A percentile compares a stretch with the other conserved stretches of the same genome.
Conservation (phyloP, 208 protist genomes). For the Entamoeba moshkovskii region DNA sequence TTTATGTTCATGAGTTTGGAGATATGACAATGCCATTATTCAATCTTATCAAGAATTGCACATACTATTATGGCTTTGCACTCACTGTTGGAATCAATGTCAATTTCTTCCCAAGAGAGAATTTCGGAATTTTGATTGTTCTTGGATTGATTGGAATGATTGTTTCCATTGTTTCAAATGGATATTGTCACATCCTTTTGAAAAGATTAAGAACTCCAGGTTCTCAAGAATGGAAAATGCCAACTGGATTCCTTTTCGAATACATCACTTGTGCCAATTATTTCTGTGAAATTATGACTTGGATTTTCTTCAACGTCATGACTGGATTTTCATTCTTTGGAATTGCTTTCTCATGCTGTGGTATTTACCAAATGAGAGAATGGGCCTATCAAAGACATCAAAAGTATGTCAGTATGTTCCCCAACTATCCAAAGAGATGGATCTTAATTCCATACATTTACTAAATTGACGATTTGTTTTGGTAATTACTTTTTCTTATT, state of each 20-base stretch:
- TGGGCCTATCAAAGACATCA: constrained; percentile 4
- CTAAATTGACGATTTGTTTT: neutral
- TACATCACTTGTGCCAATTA: neutral
- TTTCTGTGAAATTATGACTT: constrained; percentile 9
- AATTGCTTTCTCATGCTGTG: neutral
- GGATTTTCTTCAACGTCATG: constrained; percentile 4
- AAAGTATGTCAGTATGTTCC: neutral
- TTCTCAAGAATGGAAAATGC: neutral
- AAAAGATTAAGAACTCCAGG: neutral
- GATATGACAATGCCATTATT: constrained; percentile 15
- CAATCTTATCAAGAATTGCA: neutral
- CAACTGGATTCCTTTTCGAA: neutral
- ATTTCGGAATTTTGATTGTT: neutral
- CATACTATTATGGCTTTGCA: constrained; percentile 14
- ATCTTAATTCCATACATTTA: neutral
- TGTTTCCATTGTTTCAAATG: constrained; percentile 1
- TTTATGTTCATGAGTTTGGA: constrained; percentile 12
- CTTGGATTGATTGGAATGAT: neutral
- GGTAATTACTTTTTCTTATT: neutral
- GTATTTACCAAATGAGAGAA: constrained; percentile 4
- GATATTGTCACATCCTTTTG: neutral
- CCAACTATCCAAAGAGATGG: neutral
- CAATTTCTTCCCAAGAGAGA: neutral
- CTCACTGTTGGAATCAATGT: neutral
- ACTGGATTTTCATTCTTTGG: neutral